Evolutionary conservation across 306 rosid species (phyloP).

Genomic region (Trichosanthes truncata): DNA sequence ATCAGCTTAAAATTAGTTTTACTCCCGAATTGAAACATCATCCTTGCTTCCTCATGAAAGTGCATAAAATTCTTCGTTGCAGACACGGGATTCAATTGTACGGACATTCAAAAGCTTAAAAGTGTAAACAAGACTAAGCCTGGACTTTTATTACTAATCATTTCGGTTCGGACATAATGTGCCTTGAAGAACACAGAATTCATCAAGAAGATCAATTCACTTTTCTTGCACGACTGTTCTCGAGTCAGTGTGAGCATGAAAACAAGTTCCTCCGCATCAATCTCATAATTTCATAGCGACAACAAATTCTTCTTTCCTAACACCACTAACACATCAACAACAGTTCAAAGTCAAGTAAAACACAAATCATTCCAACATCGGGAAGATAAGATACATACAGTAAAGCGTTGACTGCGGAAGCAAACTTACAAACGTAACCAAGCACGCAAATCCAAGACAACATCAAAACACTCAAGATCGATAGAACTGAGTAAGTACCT

Average conservation of each 20-base stretch:
- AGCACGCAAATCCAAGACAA: neutral
- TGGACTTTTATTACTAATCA: neutral
- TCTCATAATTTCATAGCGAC: neutral
- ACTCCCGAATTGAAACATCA: neutral
- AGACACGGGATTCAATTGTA: neutral
- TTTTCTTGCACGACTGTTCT: neutral
- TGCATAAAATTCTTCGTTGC: neutral
- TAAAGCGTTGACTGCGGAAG: neutral
- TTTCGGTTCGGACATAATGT: neutral
- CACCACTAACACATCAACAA: neutral
- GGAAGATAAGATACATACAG: neutral
- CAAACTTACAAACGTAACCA: neutral
- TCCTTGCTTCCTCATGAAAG: neutral
- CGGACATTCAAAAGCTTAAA: neutral
- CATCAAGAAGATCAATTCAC: neutral
- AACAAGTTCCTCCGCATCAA: neutral
- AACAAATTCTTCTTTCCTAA: neutral
- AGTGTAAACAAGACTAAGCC: neutral
- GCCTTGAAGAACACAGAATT: neutral
- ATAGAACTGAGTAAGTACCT: slow-evolving; percentile 26
- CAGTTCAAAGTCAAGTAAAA: neutral
- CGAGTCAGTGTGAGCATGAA: neutral
- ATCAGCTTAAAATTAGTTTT: neutral
- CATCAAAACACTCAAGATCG: neutral
- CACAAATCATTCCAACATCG: neutral